Base-by-base conservation (phyloP, 1,284 basidiomycete species). In the Ceratobasidium sp. region DNA sequence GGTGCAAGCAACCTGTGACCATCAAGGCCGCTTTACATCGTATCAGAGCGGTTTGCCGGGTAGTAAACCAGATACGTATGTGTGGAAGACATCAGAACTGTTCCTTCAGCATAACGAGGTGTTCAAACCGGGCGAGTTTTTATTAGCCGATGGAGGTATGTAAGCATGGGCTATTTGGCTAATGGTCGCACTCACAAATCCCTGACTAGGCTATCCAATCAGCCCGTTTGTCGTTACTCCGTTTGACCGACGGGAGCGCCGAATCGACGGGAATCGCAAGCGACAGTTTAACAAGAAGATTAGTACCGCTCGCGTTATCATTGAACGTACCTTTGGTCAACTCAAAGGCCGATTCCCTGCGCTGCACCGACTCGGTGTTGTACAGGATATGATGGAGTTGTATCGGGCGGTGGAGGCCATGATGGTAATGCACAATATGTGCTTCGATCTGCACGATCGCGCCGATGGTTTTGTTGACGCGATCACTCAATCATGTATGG, bases 391-490 rank as follows among this genome's bases (percentile, higher is more conserved):
- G 32, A 25, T 25, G 8, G 40, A 57, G 1, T 17, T 70, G 15
- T 70, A 70, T 34, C 52, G 40, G 1, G 40, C 68, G 46, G 59
- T 70, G 25, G 68, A 70, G n/a, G 68, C 68, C 2, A 22, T 70
- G 54, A 57, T 70, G 54, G 19, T 70, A 4, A 6, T 70, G 0
- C 68, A 70, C 56, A 70, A 70, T n/a, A 70, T 70, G 37, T 70
- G 68, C 19, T 46, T 25, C 43, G 17, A 70, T 6, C 68, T 57
- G 2, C 19, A 37, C 19, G 56, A 70, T 29, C 13, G 34, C 5
- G 19, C 68, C 1, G 52, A 57, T 57, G 68, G n/a, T n/a, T 44
- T 6, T 6, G 37, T 40, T 40, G 37, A 40, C 9, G 37, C 5
- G 37, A 6, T 40, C 9, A 9, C 9, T 40, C 37, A 40, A 40